Conservation (phyloP, 352 stramenopile genomes). For the Phytophthora sojae region DNA sequence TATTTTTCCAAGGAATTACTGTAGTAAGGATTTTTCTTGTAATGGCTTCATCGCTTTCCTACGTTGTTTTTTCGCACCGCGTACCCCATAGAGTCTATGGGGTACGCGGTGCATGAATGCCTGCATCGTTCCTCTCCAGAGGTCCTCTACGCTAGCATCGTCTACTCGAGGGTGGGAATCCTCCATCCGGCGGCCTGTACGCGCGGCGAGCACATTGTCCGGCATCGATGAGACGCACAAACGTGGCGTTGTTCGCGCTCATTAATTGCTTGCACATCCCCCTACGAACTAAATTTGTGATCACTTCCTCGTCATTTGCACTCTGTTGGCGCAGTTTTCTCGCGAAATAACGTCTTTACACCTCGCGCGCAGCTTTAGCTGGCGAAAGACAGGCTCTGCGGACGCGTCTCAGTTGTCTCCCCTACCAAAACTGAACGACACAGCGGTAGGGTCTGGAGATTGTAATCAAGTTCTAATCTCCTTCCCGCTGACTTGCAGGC, state of each 20-base stretch:
- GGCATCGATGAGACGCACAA: slow-evolving; percentile 13
- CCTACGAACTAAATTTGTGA: neutral
- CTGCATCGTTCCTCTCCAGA: too few relatives aligned
- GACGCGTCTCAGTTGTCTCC: slow-evolving; percentile 17
- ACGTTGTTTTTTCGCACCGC: too few relatives aligned
- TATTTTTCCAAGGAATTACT: too few relatives aligned
- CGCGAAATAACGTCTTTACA: slow-evolving; percentile 14
- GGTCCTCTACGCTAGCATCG: too few relatives aligned
- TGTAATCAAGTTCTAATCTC: slow-evolving; percentile 21
- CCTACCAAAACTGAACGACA: neutral
- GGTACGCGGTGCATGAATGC: too few relatives aligned
- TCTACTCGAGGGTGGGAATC: too few relatives aligned
- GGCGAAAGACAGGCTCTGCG: neutral
- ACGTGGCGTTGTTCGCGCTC: neutral
- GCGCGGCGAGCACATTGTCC: neutral
- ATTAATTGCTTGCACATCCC: slow-evolving; percentile 20
- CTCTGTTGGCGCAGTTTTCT: neutral
- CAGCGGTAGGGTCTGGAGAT: slow-evolving; percentile 1
- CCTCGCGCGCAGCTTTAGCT: neutral
- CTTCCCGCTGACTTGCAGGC: slow-evolving; percentile 14
- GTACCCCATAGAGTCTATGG: too few relatives aligned
- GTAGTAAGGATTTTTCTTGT: too few relatives aligned
- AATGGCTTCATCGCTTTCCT: too few relatives aligned
- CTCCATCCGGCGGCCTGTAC: too few relatives aligned
- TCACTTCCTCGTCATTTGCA: neutral